Evolutionary conservation across 805 yeast genomes (phyloP).

Genomic region (Barnettozyma botsteinii): DNA sequence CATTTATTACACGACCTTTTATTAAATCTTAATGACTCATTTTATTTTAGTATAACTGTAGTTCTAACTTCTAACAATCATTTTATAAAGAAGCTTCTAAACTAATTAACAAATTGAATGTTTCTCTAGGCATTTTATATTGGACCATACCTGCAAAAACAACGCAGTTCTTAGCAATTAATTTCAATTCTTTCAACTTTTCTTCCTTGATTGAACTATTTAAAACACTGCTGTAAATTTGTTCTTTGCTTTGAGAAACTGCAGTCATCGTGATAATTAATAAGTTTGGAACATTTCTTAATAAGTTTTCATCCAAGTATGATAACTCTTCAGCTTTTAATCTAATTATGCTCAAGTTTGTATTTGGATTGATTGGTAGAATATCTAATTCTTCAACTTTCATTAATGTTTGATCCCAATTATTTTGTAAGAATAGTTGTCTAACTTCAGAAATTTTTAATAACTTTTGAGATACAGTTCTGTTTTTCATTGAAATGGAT

Average conservation of each 20-base stretch:
- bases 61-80: no score
- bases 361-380: constrained; percentile 48
- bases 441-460: constrained; percentile 66
- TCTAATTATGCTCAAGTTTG: constrained; percentile 39
- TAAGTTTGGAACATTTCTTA: constrained; percentile 74
- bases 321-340: constrained; percentile 63
- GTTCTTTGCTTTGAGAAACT: constrained; percentile 51
- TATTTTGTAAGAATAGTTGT: constrained; percentile 45
- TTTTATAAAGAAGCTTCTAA: constrained; percentile 43
- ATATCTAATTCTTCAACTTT: constrained; percentile 55
- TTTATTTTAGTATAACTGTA: neutral
- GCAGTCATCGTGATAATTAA: constrained; percentile 78
- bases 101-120: constrained; percentile 62
- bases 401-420: constrained; percentile 54
- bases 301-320: constrained; percentile 59
- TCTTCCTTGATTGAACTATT: constrained; percentile 45
- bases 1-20: neutral
- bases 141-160: constrained; percentile 93
- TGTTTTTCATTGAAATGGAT: constrained; percentile 52
- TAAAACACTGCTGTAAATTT: constrained; percentile 32
- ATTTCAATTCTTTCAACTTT: constrained; percentile 49
- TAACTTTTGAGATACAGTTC: constrained; percentile 60
- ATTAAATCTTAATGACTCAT: neutral
- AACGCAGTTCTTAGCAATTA: constrained; percentile 81
- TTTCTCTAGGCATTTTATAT: constrained; percentile 83